Base-by-base conservation (phyloP, 495 filamentous ascomycete species). In the Daldinia caldariorum region DNA sequence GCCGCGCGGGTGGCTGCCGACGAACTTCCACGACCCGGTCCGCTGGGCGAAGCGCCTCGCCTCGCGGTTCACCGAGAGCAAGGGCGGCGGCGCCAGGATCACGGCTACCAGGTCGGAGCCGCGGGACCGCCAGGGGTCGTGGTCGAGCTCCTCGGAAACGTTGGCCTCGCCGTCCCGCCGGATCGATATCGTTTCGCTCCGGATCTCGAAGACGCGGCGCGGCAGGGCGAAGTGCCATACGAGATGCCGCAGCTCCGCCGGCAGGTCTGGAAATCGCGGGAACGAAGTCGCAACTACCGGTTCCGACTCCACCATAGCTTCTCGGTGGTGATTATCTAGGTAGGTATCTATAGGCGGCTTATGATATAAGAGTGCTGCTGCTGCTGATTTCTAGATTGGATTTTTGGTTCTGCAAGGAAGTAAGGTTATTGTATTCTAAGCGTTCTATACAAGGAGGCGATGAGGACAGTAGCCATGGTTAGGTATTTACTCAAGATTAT, bases 151-250 rank as follows among this genome's bases (percentile, higher is more conserved):
- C 26, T 61, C 58, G 37, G 26, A 55, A 16, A 58, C 66, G 45
- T 70, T 63, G 0, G 54, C 38, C 38, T 70, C 70, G 54, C 66
- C 58, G 54, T 69, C 57, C 18, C 45, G 43, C 6, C 38, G 60
- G 53, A 70, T 37, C 4, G 61, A 53, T 9, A 70, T 58, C 7
- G 66, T 70, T 54, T 73, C 66, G 20, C 47, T 61, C 26, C 70
- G 66, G 38, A 73, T 67, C 31, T 73, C 70, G 43, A 73, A 70
- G 3, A 70, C 70, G 35, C 70, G 70, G 20, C 55, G 61, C 2
- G 70, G 70, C 12, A 73, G 32, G 22, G 70, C 58, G 16, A 73
- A 70, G 2, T 38, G 66, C 70, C 70, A 73, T 3, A 73, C 57
- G 2, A 69, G 18, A 39, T 63, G 12, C 47, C 70, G 54, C 6